Base-by-base conservation (phyloP, 2,329 filamentous ascomycete species). In the Colletotrichum destructivum region DNA sequence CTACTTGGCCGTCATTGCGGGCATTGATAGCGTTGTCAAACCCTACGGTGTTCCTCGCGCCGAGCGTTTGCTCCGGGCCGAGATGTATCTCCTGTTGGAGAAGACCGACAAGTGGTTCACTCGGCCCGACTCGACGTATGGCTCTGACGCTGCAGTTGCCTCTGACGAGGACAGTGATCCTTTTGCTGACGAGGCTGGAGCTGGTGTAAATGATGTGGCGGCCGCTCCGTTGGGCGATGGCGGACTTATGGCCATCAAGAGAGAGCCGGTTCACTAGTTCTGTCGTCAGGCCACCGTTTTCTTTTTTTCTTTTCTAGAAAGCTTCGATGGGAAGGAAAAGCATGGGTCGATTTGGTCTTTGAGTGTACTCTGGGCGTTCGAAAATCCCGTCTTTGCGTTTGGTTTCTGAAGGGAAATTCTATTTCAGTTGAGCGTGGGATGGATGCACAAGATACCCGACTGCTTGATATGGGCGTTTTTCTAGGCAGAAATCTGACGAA, bases 1-100 rank as follows among this genome's bases (percentile, higher is more conserved):
- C 40, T 72, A 72, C 15, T 35, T 69, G n/a, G 52, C 57, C 23
- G 69, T 63, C 9, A n/a, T 71, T 38, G 65, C 59, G 5, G 69
- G 69, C 9, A 44, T 69, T 4, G 69, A 71, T 21, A 26, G 38
- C 13, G 44, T 56, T 11, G 16, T 38, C 44, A 61, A 62, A 13
- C 64, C 65, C 7, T 2, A 18, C 16, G 42, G 63, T 18, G 31
- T 67, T 4, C 35, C 68, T 13, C 56, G 68, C 9, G 15, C 60
- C n/a, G 60, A 62, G 60, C 46, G 60, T 51, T 6, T 62, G 60
- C 60, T 62, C 4, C 46, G 60, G 9, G 60, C 31, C 16, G 60
- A 62, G 31, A 52, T 62, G 60, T 26, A 38, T 23, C 35, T 16
- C 21, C 26, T 51, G n/a, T n/a, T 62, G 46, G 60, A 62, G 35